Evolutionary conservation across 345 rosid genomes (phyloP), one percentile per base, ranked within the genome.

Genomic region (Acer saccharum): DNA sequence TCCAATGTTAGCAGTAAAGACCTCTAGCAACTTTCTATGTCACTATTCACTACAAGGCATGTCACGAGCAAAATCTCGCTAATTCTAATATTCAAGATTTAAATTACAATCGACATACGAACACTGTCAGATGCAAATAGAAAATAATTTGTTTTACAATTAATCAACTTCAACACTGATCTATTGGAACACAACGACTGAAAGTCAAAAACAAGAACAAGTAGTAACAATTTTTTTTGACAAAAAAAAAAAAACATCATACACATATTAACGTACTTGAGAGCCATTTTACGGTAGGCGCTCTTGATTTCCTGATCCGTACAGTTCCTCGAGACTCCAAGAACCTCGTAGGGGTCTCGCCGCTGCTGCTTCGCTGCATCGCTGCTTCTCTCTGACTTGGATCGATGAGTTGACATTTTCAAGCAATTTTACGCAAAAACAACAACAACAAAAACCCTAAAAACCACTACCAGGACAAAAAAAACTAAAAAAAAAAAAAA

Each of bases 261-360:
- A 44, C n/a, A 21, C 21, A 14, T 58, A 39, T 39, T 18, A 71
- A 77, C 88, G 35, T 83, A 94, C 98, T 90, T 97, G 84, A 97
- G 98, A 83, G 99, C 99, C 92, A 97, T 76, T 88, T 90, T 94
- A 17, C 99, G 86, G 75, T 91, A 94, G 1, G 98, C 98, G 83
- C 83, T 85, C 86, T 97, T 97, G 71, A 94, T 93, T 84, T 97
- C 98, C 82, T 94, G 98, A 83, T 97, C 98, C 52, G 98, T 89
- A 23, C 93, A 86, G 92, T 83, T 90, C 84, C 81, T 85, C 41
- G 90, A 81, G 79, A 96, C 85, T 23, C 90, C 92, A 23, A 96
- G 94, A 32, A 93, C 95, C 79, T 94, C 98, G 80, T 94, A 96
- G 14, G 98, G 98, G 83, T 94, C 98, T 69, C 98, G 93, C 72